Conservation (phyloP, 1,284 basidiomycete species). For the Sphaerobolus stellatus region DNA sequence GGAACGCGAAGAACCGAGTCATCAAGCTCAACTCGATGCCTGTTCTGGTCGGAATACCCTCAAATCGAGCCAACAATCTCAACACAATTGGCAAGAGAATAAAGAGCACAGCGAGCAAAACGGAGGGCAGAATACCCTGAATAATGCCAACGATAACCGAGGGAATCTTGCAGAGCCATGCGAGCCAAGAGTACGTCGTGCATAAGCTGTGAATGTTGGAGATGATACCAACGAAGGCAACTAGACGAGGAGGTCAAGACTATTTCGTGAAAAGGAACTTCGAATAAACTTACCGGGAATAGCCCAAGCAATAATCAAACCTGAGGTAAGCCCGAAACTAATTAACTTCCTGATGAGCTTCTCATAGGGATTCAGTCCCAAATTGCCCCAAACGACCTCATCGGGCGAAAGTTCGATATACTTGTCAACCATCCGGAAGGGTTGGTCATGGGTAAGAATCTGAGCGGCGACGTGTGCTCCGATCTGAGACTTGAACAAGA, state of each 20-base stretch:
- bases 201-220: constrained; percentile 82
- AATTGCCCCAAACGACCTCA: constrained; percentile 90
- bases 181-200: constrained; percentile 63
- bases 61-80: constrained; percentile 71
- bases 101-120: constrained; percentile 85
- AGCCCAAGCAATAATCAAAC: constrained; percentile 70
- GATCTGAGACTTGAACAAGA: constrained; percentile 92
- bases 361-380: constrained; percentile 89
- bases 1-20: constrained; percentile 90
- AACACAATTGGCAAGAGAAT: constrained; percentile 88
- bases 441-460: constrained; percentile 72
- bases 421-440: constrained; percentile 71
- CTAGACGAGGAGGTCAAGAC: constrained; percentile 31
- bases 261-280: not conserved
- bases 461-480: constrained; percentile 86
- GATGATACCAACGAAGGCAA: constrained; percentile 83
- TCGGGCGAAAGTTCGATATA: constrained; percentile 75
- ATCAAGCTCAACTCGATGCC: constrained; percentile 89
- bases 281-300: constrained; percentile 52
- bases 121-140: constrained; percentile 85
- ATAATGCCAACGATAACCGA: constrained; percentile 76
- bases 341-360: constrained; percentile 61
- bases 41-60: constrained; percentile 79
- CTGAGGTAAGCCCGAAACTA: constrained; percentile 62
- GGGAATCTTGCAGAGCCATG: constrained; percentile 80